Conservation (phyloP, 805 yeast species). For the Candida qinlingensis region DNA sequence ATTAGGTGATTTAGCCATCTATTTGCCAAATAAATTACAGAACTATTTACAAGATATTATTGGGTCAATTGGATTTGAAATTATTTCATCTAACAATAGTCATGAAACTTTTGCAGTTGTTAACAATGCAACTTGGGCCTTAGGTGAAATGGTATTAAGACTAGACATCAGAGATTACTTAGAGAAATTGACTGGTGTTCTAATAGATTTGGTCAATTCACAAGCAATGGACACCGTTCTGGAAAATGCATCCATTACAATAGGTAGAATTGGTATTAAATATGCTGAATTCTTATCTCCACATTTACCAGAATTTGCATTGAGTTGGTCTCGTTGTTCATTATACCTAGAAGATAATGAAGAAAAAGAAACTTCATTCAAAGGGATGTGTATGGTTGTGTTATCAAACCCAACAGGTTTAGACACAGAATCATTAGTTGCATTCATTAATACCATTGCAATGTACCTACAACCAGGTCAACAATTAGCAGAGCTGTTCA, state of each 20-base stretch:
- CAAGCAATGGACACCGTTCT: slow-evolving; percentile 59
- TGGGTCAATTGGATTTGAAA: slow-evolving; percentile 64
- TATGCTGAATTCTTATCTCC: slow-evolving; percentile 56
- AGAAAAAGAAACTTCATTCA: slow-evolving; percentile 83
- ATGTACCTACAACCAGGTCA: slow-evolving; percentile 47
- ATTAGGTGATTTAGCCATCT: slow-evolving; percentile 82
- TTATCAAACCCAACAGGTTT: slow-evolving; percentile 63
- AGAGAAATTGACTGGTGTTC: slow-evolving; percentile 44
- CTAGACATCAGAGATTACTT: slow-evolving; percentile 47
- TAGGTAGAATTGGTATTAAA: slow-evolving; percentile 76
- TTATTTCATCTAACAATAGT: slow-evolving; percentile 40
- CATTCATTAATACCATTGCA: slow-evolving; percentile 56
- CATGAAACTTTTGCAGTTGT: slow-evolving; percentile 56
- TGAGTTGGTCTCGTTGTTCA: slow-evolving; percentile 69
- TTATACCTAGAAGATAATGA: slow-evolving; percentile 66
- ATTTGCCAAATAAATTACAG: slow-evolving; percentile 26
- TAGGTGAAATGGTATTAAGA: slow-evolving; percentile 79
- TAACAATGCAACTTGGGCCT: slow-evolving; percentile 90
- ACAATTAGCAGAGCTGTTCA: slow-evolving; percentile 38
- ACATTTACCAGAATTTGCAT: slow-evolving; percentile 50
- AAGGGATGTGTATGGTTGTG: slow-evolving; percentile 74
- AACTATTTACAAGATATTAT: slow-evolving; percentile 50
- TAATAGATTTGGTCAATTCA: slow-evolving; percentile 56
- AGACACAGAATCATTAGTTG: slow-evolving; percentile 43
- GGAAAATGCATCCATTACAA: slow-evolving; percentile 85